A percentile compares a stretch with the other conserved stretches of the same genome.
phyloP scores from a whole-genome alignment of 2,329 filamentous ascomycete species.

The Aspergillus tanneri region DNA sequence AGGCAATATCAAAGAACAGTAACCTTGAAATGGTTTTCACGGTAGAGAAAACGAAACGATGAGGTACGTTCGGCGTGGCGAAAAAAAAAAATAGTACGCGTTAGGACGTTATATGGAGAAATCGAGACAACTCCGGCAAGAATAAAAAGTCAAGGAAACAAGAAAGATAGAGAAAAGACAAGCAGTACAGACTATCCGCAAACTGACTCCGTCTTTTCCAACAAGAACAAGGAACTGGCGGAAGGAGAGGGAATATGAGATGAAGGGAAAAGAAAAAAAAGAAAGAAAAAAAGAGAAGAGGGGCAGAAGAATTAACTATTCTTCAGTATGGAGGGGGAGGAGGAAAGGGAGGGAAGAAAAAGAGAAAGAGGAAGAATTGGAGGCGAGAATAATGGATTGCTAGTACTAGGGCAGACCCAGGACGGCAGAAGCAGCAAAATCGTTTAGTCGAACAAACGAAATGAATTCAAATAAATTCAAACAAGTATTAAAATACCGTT shows the following conservation, averaged over 20 bases:
- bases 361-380: slow-evolving; percentile 15
- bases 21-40: slow-evolving; percentile 19
- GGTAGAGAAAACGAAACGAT: slow-evolving; percentile 18
- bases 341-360: slow-evolving; percentile 19
- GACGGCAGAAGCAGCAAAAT: slow-evolving; percentile 18
- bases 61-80: slow-evolving; percentile 21
- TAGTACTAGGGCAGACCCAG: slow-evolving; percentile 26
- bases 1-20: slow-evolving; percentile 22
- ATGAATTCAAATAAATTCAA: neutral
- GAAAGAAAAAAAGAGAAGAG: slow-evolving; percentile 18
- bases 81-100: slow-evolving; percentile 21
- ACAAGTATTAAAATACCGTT: slow-evolving; percentile 4
- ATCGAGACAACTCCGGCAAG: slow-evolving; percentile 28
- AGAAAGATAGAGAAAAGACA: slow-evolving; percentile 23
- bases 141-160: slow-evolving; percentile 22
- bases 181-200: slow-evolving; percentile 26
- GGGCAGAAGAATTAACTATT: slow-evolving; percentile 22
- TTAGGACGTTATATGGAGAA: slow-evolving; percentile 22
- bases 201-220: slow-evolving; percentile 33
- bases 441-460: slow-evolving; percentile 23
- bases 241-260: slow-evolving; percentile 18
- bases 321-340: slow-evolving; percentile 19
- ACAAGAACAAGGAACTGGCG: slow-evolving; percentile 26
- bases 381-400: slow-evolving; percentile 20
- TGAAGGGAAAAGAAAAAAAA: slow-evolving; percentile 14